phyloP scores from a whole-genome alignment of 163 green algal species.

The Chlamydomonas reinhardtii region DNA sequence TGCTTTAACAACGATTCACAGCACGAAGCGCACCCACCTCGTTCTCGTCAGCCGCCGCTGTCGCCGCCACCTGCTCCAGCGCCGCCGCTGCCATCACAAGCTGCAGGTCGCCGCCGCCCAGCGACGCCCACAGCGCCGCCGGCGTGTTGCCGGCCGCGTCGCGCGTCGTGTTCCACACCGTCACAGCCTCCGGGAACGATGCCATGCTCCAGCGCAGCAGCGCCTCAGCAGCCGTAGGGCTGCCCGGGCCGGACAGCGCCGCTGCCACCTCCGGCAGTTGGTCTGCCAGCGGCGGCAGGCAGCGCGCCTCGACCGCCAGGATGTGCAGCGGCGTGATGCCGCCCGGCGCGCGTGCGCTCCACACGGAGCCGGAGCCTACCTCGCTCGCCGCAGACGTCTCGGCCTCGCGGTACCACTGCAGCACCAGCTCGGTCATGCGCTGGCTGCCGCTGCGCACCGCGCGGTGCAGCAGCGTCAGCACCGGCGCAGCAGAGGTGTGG shows the following conservation, averaged over 20 bases:
- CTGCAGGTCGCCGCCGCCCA: slow-evolving; percentile 26
- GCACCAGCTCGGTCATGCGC: slow-evolving; percentile 17
- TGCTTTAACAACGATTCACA: no score
- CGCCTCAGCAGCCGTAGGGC: not conserved
- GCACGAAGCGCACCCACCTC: not conserved
- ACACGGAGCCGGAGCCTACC: not conserved
- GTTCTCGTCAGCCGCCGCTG: not conserved
- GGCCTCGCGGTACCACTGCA: not conserved
- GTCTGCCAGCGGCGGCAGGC: not conserved
- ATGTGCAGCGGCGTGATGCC: slow-evolving; percentile 40
- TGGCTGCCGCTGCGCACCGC: slow-evolving; percentile 24
- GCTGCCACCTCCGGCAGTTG: not conserved
- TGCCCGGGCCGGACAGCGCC: not conserved
- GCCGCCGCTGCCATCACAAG: not conserved
- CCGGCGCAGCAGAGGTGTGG: no score
- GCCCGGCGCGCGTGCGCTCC: not conserved
- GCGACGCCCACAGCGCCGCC: slow-evolving; percentile 8
- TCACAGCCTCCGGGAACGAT: slow-evolving; percentile 9
- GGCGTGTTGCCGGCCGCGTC: slow-evolving; percentile 41
- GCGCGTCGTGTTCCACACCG: slow-evolving; percentile 31
- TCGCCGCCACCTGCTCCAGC: not conserved
- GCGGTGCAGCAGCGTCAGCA: slow-evolving; percentile 23
- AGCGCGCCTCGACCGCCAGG: slow-evolving; percentile 11
- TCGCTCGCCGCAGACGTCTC: not conserved
- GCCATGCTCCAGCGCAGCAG: slow-evolving; percentile 13